These are phyloP conservation scores for Aspergillus nidulans DNA, from an alignment of 495 filamentous ascomycete genomes.

Conservation along the genomic window DNA sequence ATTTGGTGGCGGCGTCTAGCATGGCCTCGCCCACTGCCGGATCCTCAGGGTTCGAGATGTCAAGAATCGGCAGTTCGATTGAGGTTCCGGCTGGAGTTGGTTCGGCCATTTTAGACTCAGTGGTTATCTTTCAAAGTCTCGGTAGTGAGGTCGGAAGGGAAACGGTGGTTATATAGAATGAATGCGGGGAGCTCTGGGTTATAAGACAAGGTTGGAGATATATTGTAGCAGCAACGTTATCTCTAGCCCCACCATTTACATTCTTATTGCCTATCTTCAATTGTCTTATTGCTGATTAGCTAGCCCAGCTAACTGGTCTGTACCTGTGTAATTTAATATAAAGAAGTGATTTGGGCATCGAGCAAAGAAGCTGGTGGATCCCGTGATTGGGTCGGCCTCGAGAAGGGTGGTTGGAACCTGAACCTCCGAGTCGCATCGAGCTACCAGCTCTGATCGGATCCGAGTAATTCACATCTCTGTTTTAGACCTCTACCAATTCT, in stretches of 20 bases:
- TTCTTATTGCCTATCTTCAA: neutral
- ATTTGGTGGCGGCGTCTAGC: constrained; percentile 71
- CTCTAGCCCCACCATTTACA: constrained; percentile 1
- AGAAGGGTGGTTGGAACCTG: neutral
- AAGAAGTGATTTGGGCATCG: neutral
- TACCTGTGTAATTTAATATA: neutral
- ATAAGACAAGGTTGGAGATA: neutral
- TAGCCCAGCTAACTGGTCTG: too few species aligned
- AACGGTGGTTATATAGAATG: neutral
- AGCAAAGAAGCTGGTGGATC: constrained; percentile 5
- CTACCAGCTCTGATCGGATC: neutral
- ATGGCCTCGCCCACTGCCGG: constrained; percentile 62
- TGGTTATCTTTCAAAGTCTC: neutral
- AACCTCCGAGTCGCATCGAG: constrained; percentile 3
- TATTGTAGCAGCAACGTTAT: neutral
- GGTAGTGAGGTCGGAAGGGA: neutral
- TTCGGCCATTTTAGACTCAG: constrained; percentile 34
- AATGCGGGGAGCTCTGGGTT: neutral
- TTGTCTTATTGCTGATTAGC: neutral
- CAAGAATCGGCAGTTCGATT: constrained; percentile 71
- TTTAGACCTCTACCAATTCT: neutral
- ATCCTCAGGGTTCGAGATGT: constrained; percentile 57
- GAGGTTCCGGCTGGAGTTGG: constrained; percentile 27
- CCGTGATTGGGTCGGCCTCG: constrained; percentile 9
- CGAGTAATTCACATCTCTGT: neutral